These are phyloP conservation scores for Cercospora beticola DNA, from an alignment of 2,329 filamentous ascomycete genomes.

Conservation along the genomic window DNA sequence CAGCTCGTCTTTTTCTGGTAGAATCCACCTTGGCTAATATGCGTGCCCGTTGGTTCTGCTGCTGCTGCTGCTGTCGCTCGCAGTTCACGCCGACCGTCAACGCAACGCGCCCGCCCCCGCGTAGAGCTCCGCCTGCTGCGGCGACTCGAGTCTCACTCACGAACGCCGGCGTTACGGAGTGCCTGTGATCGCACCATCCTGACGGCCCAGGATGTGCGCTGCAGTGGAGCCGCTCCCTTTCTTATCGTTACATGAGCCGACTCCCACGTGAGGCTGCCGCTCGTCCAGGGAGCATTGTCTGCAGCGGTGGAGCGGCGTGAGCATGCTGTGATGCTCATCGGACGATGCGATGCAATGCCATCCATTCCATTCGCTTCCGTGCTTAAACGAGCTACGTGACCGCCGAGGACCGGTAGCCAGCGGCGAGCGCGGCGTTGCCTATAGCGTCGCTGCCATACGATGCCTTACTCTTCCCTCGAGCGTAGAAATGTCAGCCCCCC, in stretches of 20 bases:
- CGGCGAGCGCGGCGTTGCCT: neutral
- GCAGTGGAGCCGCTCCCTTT: neutral
- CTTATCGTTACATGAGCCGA: neutral
- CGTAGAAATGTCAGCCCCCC: neutral
- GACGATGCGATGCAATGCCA: neutral
- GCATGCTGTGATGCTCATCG: neutral
- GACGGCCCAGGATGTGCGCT: neutral
- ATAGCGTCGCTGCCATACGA: neutral
- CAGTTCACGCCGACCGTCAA: neutral
- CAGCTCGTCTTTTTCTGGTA: neutral
- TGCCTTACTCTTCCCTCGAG: neutral
- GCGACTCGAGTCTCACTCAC: slow-evolving; percentile 1
- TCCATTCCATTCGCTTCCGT: neutral
- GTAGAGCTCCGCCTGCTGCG: neutral
- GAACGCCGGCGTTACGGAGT: neutral
- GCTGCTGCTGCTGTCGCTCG: neutral
- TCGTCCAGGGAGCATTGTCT: neutral
- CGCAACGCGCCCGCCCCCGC: neutral
- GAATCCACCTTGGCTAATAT: neutral
- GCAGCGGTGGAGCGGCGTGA: neutral
- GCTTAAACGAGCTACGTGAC: neutral
- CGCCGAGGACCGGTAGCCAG: slow-evolving; percentile 1
- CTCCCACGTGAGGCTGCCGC: neutral
- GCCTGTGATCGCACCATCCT: neutral
- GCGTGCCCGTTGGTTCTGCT: neutral